phyloP scores from a whole-genome alignment of 108 stramenopile species.

The Cyclostephanos invisitatus region DNA sequence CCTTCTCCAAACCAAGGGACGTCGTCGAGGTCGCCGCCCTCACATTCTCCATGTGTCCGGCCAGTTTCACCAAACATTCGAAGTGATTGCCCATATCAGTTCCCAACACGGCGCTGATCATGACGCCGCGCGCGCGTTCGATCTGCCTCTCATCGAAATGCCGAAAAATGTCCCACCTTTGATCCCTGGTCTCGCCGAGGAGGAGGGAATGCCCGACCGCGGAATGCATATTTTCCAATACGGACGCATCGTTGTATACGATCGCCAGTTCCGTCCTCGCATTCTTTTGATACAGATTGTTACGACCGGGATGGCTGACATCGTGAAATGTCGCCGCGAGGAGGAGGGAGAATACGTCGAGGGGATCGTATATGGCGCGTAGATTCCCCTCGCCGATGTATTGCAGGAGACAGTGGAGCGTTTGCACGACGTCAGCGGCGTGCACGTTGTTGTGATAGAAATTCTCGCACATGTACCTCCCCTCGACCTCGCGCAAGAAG shows the following conservation, averaged over 20 bases:
- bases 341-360: conserved; percentile 65
- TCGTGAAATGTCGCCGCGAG: conserved; percentile 81
- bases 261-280: conserved; percentile 60
- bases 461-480: conserved; percentile 31
- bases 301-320: conserved; percentile 85
- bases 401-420: conserved; percentile 45
- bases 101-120: conserved; percentile 71
- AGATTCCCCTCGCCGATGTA: neutral
- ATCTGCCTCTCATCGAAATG: conserved; percentile 21
- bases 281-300: conserved; percentile 76
- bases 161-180: conserved; percentile 25
- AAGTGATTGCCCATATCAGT: conserved; percentile 89
- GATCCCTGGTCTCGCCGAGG: conserved; percentile 24
- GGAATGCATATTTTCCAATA: conserved; percentile 84
- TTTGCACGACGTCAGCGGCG: conserved; percentile 74
- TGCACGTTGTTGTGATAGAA: conserved; percentile 86
- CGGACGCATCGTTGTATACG: conserved; percentile 71
- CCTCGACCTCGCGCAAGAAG: conserved; percentile 49
- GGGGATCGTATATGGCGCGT: conserved; percentile 8
- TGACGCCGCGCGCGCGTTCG: conserved; percentile 46
- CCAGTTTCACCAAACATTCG: conserved; percentile 22
- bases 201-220: conserved; percentile 49
- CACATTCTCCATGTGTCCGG: neutral
- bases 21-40: neutral
- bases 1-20: neutral